Evolutionary conservation across 2,329 filamentous ascomycete genomes (phyloP).

Genomic region (Cordyceps farinosa): DNA sequence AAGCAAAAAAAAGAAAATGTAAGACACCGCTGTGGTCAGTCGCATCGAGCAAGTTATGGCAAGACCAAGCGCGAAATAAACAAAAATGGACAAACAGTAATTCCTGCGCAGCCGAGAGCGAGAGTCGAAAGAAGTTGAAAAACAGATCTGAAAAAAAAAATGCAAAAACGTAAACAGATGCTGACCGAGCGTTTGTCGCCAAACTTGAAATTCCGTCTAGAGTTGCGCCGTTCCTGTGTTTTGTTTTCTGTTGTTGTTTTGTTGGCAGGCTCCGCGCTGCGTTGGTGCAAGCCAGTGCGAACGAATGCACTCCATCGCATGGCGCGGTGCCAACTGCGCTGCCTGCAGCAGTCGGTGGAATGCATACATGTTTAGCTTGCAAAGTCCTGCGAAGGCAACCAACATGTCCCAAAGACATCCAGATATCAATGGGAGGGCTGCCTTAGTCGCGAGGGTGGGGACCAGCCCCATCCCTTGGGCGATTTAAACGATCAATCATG

Average conservation of each 20-base stretch:
- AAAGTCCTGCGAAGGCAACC: background rate
- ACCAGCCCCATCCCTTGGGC: constrained; percentile 24
- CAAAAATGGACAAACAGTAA: constrained; percentile 21
- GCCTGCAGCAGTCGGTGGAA: constrained; percentile 12
- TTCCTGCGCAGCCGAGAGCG: constrained; percentile 11
- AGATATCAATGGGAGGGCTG: constrained; percentile 11
- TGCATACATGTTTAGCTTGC: background rate
- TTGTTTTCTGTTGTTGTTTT: background rate
- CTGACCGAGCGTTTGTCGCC: constrained; percentile 29
- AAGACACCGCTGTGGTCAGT: background rate
- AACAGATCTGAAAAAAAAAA: constrained; percentile 9
- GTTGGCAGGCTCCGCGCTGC: background rate
- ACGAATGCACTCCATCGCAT: background rate
- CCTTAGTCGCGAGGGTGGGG: constrained; percentile 1
- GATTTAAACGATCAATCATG: constrained; percentile 52
- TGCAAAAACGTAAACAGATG: constrained; percentile 13
- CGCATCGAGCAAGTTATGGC: background rate
- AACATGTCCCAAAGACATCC: constrained; percentile 12
- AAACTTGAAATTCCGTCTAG: constrained; percentile 26
- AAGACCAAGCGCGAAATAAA: constrained; percentile 17
- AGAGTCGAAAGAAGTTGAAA: constrained; percentile 14
- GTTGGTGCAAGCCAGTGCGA: background rate
- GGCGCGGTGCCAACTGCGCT: constrained; percentile 1
- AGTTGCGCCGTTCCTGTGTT: constrained; percentile 11
- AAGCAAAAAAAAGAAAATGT: background rate